Evolutionary conservation across 768 basidiomycete species (phyloP).

Genomic region (Mycena alexandri): DNA sequence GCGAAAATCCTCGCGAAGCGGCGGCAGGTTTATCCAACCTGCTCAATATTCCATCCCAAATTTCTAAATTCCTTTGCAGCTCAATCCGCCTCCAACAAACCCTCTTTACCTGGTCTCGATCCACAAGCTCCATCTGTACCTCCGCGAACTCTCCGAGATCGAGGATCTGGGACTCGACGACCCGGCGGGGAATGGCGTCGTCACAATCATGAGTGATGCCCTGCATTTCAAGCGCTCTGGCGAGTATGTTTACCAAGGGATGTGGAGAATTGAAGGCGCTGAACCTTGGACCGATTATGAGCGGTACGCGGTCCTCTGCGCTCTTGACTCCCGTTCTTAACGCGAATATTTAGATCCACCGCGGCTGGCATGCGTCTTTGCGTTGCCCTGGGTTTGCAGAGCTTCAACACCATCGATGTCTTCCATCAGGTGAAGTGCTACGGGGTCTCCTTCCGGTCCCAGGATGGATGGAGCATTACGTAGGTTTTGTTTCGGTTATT

Average conservation of each 20-base stretch:
- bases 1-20: slow-evolving; percentile 80
- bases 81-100: slow-evolving; percentile 68
- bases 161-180: slow-evolving; percentile 76
- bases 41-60: neutral
- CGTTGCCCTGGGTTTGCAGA: slow-evolving; percentile 65
- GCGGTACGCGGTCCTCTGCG: slow-evolving; percentile 44
- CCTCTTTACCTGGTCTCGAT: slow-evolving; percentile 82
- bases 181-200: slow-evolving; percentile 61
- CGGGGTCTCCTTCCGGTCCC: slow-evolving; percentile 76
- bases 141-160: slow-evolving; percentile 79
- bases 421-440: slow-evolving; percentile 79
- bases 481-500: slow-evolving; percentile 62
- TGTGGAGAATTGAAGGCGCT: slow-evolving; percentile 58
- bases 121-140: slow-evolving; percentile 68
- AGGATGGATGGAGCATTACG: slow-evolving; percentile 84
- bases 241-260: slow-evolving; percentile 52
- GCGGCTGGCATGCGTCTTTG: slow-evolving; percentile 60
- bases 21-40: slow-evolving; percentile 59
- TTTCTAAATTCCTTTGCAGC: slow-evolving; percentile 54
- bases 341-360: slow-evolving; percentile 55
- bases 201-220: slow-evolving; percentile 68
- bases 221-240: slow-evolving; percentile 60
- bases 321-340: neutral
- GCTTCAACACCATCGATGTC: slow-evolving; percentile 78
- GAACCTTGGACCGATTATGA: slow-evolving; percentile 62